Evolutionary conservation across 1,284 basidiomycete genomes (phyloP), one percentile per base, ranked within the genome.

Genomic region (Butyriboletus appendiculatus): DNA sequence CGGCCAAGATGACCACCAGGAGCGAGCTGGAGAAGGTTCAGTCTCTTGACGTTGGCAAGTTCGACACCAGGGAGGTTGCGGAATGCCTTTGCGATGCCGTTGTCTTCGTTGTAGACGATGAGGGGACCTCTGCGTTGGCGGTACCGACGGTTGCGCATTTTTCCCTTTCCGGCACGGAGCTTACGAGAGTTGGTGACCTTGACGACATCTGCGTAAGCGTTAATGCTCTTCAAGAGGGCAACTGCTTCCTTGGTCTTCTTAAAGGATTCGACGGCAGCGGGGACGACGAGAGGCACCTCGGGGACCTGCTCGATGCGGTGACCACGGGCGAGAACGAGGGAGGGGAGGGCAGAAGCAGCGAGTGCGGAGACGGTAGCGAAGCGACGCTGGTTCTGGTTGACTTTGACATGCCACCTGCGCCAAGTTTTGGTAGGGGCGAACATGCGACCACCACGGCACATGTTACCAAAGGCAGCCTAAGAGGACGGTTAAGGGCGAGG

Each of bases 321-420:
- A 59, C 97, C 97, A 67, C 97, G 96, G 57, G 97, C 97, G 64
- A 99, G 94, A 69, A 99, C 94, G 70, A 99, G 92, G 55, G 97
- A 96, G 53, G 97, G 96, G 59, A 99, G 88, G 46, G 96, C 96
- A 57, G 97, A 97, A 22, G 97, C 97, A 56, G 97, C 97, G 59
- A 99, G 87, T 53, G 96, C 97, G 63, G 97, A 99, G 63, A 98
- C 96, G 62, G 94, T 90, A 57, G 97, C 97, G 77, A 94, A 99
- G 66, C 97, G 94, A 75, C 93, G 93, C 81, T 99, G 96, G 85
- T 96, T 97, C 83, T 96, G 93, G 89, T 97, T 98, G 62, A 95
- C 93, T 85, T 98, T 99, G 82, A 99, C 92, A 81, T 98, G 96
- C 97, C 97, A 99, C 76, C 90, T 96, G 79, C 97, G 90, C 96